Percentiles rank a stretch among this genome's conserved stretches.
Conservation (phyloP, 225 moss, liverwort and hornwort species). For the Polytrichum formosum region DNA sequence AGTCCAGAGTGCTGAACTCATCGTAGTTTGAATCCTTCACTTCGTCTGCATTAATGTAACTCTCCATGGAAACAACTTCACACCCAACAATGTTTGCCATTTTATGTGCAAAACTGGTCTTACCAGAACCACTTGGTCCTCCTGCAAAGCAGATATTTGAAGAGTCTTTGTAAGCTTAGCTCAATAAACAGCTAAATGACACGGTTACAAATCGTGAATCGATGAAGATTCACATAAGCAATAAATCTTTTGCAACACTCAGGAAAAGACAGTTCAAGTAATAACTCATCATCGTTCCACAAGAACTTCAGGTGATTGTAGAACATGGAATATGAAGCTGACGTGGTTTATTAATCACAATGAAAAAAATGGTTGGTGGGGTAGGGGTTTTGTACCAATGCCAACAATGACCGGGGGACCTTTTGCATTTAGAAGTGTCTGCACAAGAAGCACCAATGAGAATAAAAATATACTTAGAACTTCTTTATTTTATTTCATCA, state of each 20-base stretch:
- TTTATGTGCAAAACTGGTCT: constrained; percentile 87
- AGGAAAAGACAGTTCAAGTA: too few species aligned
- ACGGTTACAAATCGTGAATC: too few species aligned
- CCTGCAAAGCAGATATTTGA: constrained; percentile 45
- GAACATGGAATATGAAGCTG: too few species aligned
- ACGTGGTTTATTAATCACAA: too few species aligned
- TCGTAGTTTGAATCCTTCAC: constrained; percentile 83
- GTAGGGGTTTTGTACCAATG: constrained; percentile 49
- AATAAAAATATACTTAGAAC: constrained; percentile 6
- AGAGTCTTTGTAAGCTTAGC: constrained; percentile 2
- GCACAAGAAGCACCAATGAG: constrained; percentile 24
- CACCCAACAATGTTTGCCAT: constrained; percentile 94
- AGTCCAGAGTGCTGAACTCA: constrained; percentile 71
- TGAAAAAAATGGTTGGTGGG: too few species aligned
- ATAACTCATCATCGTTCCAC: too few species aligned
- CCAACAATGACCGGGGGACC: constrained; percentile 78
- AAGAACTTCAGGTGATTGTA: too few species aligned
- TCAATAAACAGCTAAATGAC: too few species aligned
- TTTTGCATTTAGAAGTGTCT: constrained; percentile 69
- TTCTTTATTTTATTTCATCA: too few species aligned
- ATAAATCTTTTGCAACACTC: too few species aligned
- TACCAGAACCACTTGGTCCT: constrained; percentile 90
- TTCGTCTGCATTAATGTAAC: constrained; percentile 76
- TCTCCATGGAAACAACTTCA: constrained; percentile 87
- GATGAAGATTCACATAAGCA: too few species aligned